Evolutionary conservation across 2,329 filamentous ascomycete genomes (phyloP).

Genomic region (Neonectria neomacrospora): DNA sequence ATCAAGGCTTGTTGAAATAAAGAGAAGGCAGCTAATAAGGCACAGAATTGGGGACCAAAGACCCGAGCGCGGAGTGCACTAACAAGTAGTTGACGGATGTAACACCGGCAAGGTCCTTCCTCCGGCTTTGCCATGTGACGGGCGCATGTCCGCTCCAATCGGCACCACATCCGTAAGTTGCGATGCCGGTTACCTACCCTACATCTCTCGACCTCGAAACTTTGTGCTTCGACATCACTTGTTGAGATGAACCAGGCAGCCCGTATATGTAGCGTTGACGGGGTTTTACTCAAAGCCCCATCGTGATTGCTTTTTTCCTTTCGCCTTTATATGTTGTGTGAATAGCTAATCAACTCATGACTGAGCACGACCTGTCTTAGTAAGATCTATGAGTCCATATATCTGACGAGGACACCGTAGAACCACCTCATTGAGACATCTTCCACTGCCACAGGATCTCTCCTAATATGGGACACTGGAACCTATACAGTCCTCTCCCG

Average conservation of each 20-base stretch:
- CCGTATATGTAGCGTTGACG: neutral
- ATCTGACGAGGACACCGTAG: constrained; percentile 45
- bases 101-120: neutral
- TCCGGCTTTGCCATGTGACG: constrained; percentile 3
- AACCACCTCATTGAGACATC: constrained; percentile 71
- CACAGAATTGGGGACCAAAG: neutral
- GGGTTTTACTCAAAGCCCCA: no score
- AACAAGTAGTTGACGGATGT: neutral
- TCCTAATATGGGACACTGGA: constrained; percentile 72
- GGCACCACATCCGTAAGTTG: neutral
- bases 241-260: neutral
- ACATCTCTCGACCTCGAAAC: neutral
- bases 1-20: neutral
- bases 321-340: neutral
- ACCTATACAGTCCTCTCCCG: constrained; percentile 65
- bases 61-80: neutral
- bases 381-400: neutral
- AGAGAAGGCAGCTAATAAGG: neutral
- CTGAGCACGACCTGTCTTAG: neutral
- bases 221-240: neutral
- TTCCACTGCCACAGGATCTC: constrained; percentile 63
- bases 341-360: neutral
- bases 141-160: neutral
- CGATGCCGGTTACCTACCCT: neutral
- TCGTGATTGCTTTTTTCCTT: no score